Conservation (phyloP, 2,329 filamentous ascomycete genomes). For the Dothidotthia symphoricarpi region DNA sequence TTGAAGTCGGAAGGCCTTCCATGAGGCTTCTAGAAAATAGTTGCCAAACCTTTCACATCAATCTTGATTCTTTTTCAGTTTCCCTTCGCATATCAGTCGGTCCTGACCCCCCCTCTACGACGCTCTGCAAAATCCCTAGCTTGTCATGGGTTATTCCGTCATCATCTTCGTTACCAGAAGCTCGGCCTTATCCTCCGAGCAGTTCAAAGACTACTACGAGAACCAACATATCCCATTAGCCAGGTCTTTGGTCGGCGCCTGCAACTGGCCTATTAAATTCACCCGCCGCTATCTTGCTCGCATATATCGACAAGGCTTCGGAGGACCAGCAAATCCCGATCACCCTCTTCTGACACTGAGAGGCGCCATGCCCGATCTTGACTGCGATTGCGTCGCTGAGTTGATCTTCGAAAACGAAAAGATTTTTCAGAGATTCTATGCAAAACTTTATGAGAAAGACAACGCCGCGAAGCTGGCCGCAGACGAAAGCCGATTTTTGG, state of each 20-base stretch:
- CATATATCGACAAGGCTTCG: constrained; percentile 26
- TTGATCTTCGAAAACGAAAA: constrained; percentile 25
- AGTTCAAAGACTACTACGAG: constrained; percentile 33
- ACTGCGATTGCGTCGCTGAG: constrained; percentile 29
- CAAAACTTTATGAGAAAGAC: constrained; percentile 21
- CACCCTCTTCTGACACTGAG: constrained; percentile 22
- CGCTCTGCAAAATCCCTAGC: neutral
- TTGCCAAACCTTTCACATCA: constrained; percentile 7
- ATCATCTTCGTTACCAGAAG: constrained; percentile 28
- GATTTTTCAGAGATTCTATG: constrained; percentile 28
- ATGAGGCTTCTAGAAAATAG: constrained; percentile 12
- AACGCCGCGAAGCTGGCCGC: constrained; percentile 18
- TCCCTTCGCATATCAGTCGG: neutral
- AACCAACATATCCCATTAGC: constrained; percentile 27
- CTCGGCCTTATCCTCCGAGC: constrained; percentile 17
- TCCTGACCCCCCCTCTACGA: neutral
- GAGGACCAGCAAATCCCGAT: constrained; percentile 24
- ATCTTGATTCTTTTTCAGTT: neutral
- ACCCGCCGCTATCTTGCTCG: constrained; percentile 31
- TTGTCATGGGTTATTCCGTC: constrained; percentile 30
- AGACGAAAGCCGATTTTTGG: constrained; percentile 28
- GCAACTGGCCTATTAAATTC: constrained; percentile 20
- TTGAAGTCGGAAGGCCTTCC: constrained; percentile 2
- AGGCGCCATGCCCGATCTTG: constrained; percentile 22
- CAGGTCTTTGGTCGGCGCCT: constrained; percentile 15